These are phyloP conservation scores for Ustilago cynodontis DNA, from an alignment of 1,284 basidiomycete species.

Conservation along the genomic window DNA sequence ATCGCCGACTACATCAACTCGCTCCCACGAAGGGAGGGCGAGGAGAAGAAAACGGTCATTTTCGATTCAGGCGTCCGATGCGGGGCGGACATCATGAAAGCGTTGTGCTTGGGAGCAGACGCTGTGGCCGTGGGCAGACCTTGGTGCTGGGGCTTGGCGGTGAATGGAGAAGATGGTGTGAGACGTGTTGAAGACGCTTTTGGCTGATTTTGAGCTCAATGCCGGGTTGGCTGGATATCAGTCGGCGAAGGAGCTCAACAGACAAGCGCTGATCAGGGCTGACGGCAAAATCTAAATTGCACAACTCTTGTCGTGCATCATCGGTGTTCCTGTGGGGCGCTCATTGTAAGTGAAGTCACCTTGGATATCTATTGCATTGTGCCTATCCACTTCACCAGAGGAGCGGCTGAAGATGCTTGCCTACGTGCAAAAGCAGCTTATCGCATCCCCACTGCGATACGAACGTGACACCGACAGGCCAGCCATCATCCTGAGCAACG, in stretches of 20 bases:
- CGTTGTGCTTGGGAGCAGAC: constrained; percentile 63
- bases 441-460: constrained; percentile 93
- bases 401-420: constrained; percentile 72
- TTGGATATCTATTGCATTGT: not conserved
- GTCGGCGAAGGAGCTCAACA: constrained; percentile 22
- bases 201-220: constrained; percentile 61
- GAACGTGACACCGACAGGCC: constrained; percentile 88
- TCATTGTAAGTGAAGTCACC: not conserved
- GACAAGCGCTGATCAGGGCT: constrained; percentile 30
- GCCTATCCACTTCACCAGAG: not conserved
- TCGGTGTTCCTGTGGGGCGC: not conserved
- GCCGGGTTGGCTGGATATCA: constrained; percentile 38
- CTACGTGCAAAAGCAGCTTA: constrained; percentile 76
- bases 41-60: constrained; percentile 55
- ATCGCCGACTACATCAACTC: constrained; percentile 52
- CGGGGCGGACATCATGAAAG: constrained; percentile 65
- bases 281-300: constrained; percentile 25
- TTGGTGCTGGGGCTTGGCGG: constrained; percentile 62
- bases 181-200: constrained; percentile 56
- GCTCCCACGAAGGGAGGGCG: constrained; percentile 23
- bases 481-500: constrained; percentile 68
- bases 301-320: not conserved
- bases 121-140: constrained; percentile 64
- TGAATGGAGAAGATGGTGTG: constrained; percentile 62
- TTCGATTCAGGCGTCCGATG: constrained; percentile 63